Evolutionary conservation across 2,329 filamentous ascomycete species (phyloP).

Genomic region (Penicillium glabrum): DNA sequence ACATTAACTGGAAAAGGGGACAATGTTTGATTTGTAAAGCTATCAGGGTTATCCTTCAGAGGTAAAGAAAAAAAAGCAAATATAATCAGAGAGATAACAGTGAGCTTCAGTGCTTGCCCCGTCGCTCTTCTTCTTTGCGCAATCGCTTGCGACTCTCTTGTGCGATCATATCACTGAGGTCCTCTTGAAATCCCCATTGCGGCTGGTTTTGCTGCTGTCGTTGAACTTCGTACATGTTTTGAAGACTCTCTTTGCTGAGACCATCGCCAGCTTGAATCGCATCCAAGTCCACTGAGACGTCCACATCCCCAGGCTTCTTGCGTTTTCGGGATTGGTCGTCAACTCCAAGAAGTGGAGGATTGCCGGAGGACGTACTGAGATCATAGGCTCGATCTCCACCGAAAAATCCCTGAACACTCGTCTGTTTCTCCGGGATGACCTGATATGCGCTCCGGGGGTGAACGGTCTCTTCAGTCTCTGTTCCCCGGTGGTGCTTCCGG

Average conservation of each 20-base stretch:
- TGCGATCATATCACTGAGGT: conserved; percentile 93
- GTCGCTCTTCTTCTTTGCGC: conserved; percentile 81
- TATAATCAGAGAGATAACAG: background rate
- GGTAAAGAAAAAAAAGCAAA: background rate
- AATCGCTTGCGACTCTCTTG: conserved; percentile 87
- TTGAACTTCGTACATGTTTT: conserved; percentile 73
- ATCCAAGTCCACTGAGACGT: conserved; percentile 88
- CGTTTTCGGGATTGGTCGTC: conserved; percentile 77
- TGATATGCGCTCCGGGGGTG: conserved; percentile 80
- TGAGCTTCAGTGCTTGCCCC: conserved; percentile 52
- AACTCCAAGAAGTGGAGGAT: conserved; percentile 72
- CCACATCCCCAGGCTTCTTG: conserved; percentile 95
- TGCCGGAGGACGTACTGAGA: conserved; percentile 61
- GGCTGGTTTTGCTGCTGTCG: conserved; percentile 65
- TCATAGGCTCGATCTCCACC: conserved; percentile 94
- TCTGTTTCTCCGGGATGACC: conserved; percentile 83
- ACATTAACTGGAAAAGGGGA: background rate
- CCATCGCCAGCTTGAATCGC: conserved; percentile 71
- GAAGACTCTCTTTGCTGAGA: conserved; percentile 80
- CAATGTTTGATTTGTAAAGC: background rate
- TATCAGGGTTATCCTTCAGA: background rate
- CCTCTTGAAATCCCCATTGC: conserved; percentile 79
- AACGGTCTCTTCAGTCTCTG: conserved; percentile 79
- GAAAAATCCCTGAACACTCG: conserved; percentile 88
- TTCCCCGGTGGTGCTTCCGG: conserved; percentile 80